Evolutionary conservation across 2,329 filamentous ascomycete species (phyloP), one percentile per base, ranked within the genome.

Genomic region (Tolypocladium pustulatum): DNA sequence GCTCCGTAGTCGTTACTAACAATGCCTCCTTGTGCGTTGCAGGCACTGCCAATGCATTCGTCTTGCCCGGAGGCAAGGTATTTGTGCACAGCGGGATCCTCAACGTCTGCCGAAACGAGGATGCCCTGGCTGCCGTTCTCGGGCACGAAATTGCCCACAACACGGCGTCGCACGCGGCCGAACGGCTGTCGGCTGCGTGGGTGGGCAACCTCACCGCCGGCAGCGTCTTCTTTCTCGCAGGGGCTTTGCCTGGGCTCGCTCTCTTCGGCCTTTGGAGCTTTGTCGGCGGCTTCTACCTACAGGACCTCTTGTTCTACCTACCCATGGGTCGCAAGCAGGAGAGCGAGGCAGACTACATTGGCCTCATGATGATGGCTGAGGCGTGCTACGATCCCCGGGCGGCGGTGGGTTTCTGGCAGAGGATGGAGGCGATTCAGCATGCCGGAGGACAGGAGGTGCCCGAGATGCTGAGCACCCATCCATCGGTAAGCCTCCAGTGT

Each of bases 111-210:
- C 69, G 78, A 57, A 84, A 77, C 65, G 87, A 91, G 59, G 82
- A 87, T 67, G 86, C 84, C 3, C 76, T 93, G 32, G 89, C 89
- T 5, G 84, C 89, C 1, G 87, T 93, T 3, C 76, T 93, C 17
- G 87, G 88, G 17, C 89, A 92, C 71, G 89, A 92, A 74, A 89
- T 92, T 61, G 87, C 88, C 22, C 89, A 93, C 68, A 88, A 87
- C 62, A 79, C 89, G 20, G 87, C 87, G 0, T 81, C 83, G 59
- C 88, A 91, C 67, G 74, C 80, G 8, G 84, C 80, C 22, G 89
- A 93, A 76, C 78, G 82, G 37, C 74, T 83, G 66, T 83, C 80
- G 15, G 75, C 76, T 43, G 74, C 75, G 54, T 76, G 81, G 61
- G 78, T 81, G n/a, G 72, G 74, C 59, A 81, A 80, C 56, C 71